These are phyloP conservation scores for Populus ilicifolia DNA, from an alignment of 345 rosid genomes.

Conservation along the genomic window DNA sequence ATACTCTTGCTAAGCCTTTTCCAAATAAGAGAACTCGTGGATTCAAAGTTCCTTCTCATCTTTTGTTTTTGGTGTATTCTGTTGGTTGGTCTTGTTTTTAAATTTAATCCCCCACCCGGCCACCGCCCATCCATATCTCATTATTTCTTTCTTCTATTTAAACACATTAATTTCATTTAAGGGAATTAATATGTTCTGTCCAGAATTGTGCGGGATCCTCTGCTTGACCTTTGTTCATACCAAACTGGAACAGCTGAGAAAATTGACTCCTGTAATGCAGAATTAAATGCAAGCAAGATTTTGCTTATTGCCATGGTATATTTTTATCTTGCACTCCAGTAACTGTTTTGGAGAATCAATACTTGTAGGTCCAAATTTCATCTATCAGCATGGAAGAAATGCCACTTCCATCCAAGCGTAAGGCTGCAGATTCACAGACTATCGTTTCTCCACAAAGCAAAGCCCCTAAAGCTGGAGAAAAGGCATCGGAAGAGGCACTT, in stretches of 20 bases:
- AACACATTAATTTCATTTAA: not conserved
- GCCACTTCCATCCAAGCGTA: slow-evolving; percentile 39
- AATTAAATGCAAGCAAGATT: slow-evolving; percentile 40
- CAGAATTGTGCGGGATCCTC: slow-evolving; percentile 65
- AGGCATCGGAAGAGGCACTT: slow-evolving; percentile 55
- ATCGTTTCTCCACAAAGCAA: slow-evolving; percentile 25
- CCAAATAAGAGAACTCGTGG: not conserved
- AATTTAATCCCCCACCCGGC: not conserved
- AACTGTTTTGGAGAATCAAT: slow-evolving; percentile 11
- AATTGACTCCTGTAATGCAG: slow-evolving; percentile 18
- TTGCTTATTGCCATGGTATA: not conserved
- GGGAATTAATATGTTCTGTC: slow-evolving; percentile 4
- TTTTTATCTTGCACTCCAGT: not conserved
- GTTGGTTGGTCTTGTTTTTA: not conserved
- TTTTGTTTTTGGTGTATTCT: no score
- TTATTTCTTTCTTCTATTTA: not conserved
- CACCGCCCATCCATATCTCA: not conserved
- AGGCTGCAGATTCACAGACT: slow-evolving; percentile 21
- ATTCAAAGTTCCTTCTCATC: not conserved
- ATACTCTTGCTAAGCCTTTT: not conserved
- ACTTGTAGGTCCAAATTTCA: slow-evolving; percentile 43
- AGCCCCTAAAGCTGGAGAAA: slow-evolving; percentile 65
- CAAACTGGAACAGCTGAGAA: slow-evolving; percentile 25
- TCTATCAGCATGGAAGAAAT: slow-evolving; percentile 36
- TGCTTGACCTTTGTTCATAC: slow-evolving; percentile 47